A percentile compares a stretch with the other conserved stretches of the same genome.
Conservation (phyloP, 352 stramenopile species). For the Globisporangium carolinianum region DNA sequence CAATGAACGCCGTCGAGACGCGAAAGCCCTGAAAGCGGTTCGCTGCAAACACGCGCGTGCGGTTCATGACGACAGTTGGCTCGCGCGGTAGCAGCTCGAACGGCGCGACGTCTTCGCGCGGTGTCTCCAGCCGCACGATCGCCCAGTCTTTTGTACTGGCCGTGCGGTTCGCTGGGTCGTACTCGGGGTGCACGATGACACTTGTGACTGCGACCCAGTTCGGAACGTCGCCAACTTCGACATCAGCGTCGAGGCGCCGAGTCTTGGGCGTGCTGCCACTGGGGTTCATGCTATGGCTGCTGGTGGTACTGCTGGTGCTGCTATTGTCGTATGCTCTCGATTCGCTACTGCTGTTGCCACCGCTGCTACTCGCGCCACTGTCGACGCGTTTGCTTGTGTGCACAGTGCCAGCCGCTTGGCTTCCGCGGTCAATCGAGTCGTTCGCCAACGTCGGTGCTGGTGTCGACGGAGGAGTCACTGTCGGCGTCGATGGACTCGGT, state of each 20-base stretch:
- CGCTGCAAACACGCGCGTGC: conserved; percentile 8
- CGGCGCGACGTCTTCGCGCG: conserved; percentile 8
- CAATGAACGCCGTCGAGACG: conserved; percentile 13
- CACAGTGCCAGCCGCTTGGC: not conserved
- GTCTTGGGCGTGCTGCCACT: not conserved
- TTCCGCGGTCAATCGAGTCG: too few relatives aligned
- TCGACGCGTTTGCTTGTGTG: not conserved
- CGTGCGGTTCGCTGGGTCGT: conserved; percentile 2
- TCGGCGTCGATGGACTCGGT: not conserved
- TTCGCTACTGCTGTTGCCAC: not conserved
- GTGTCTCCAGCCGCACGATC: conserved; percentile 13
- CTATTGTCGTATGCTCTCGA: not conserved
- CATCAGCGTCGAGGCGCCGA: not conserved
- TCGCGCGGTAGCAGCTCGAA: conserved; percentile 19
- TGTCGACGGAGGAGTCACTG: not conserved
- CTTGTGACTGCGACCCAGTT: conserved; percentile 15
- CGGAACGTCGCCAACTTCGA: conserved; percentile 18
- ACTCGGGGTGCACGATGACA: conserved; percentile 18
- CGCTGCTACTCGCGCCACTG: too few relatives aligned
- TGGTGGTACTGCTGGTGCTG: not conserved
- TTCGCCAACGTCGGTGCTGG: not conserved
- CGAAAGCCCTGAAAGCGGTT: conserved; percentile 11
- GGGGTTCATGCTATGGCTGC: not conserved
- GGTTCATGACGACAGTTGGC: conserved; percentile 1
- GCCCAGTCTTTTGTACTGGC: conserved; percentile 15